Evolutionary conservation across 495 filamentous ascomycete genomes (phyloP).

Genomic region (Aspergillus cristatus): DNA sequence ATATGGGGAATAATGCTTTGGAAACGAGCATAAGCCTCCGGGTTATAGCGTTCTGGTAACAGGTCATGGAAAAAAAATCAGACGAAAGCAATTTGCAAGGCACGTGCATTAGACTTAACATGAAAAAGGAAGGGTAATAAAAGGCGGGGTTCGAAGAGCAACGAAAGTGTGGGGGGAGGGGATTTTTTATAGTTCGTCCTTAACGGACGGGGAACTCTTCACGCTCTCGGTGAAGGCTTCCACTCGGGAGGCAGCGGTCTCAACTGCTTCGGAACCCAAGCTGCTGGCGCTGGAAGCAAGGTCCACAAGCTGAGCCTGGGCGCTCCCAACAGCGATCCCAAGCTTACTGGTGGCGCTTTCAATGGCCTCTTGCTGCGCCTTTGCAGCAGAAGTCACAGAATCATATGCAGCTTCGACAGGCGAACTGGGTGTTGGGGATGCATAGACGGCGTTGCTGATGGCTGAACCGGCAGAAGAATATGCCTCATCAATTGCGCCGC

Average conservation of each 20-base stretch:
- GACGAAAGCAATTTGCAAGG: too few relatives aligned
- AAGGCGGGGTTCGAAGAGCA: too few relatives aligned
- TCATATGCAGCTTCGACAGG: conserved; percentile 22
- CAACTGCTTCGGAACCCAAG: conserved; percentile 27
- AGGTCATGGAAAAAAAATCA: too few relatives aligned
- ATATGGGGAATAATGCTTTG: conserved; percentile 33
- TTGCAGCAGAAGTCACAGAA: conserved; percentile 17
- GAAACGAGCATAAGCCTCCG: conserved; percentile 7
- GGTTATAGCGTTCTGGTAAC: conserved; percentile 1
- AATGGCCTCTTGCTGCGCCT: conserved; percentile 42
- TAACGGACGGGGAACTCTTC: conserved; percentile 11
- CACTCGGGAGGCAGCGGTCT: conserved; percentile 36
- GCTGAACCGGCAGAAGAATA: conserved; percentile 40
- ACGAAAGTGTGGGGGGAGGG: too few relatives aligned
- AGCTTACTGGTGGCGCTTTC: conserved; percentile 46
- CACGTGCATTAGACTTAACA: too few relatives aligned
- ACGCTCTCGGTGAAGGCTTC: conserved; percentile 23
- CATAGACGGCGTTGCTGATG: conserved; percentile 47
- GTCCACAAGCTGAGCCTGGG: conserved; percentile 36
- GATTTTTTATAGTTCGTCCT: conserved; percentile 46
- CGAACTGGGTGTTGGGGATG: conserved; percentile 30
- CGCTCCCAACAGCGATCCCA: conserved; percentile 37
- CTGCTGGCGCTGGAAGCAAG: conserved; percentile 31
- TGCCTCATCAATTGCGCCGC: conserved; percentile 38
- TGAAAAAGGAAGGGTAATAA: too few relatives aligned